Conservation (phyloP, 306 rosid species). For the Castanea mollissima region DNA sequence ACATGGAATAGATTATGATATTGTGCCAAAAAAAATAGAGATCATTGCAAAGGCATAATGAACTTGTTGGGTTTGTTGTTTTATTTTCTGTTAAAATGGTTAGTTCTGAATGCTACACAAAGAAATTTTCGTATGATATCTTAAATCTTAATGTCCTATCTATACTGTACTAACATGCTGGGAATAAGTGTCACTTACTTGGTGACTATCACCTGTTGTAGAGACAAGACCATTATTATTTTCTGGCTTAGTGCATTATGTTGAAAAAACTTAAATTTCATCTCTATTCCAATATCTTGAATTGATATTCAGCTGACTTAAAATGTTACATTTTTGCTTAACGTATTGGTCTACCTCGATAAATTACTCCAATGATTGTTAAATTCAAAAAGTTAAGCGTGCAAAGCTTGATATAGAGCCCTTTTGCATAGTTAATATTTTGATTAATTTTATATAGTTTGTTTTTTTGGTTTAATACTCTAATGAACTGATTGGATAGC, state of each 20-base stretch:
- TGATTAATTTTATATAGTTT: neutral
- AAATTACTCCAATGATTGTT: neutral
- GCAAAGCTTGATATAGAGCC: neutral
- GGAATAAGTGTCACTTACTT: neutral
- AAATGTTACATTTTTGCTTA: too few species aligned
- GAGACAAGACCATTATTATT: neutral
- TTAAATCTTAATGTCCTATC: neutral
- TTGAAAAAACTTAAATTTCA: neutral
- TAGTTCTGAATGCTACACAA: neutral
- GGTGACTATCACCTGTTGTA: neutral
- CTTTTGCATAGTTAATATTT: neutral
- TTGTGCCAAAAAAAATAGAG: neutral
- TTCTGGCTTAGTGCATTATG: too few species aligned
- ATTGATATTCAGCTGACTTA: neutral
- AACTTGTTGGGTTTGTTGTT: neutral
- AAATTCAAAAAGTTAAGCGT: neutral
- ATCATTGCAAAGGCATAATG: neutral
- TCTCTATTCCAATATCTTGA: neutral
- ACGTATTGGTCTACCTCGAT: too few species aligned
- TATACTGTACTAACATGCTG: neutral
- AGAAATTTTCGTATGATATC: neutral
- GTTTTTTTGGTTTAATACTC: neutral
- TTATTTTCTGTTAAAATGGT: neutral
- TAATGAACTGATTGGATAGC: slow-evolving; percentile 25
- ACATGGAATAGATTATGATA: neutral